Evolutionary conservation across 345 rosid species (phyloP).

Genomic region (Carallia brachiata): DNA sequence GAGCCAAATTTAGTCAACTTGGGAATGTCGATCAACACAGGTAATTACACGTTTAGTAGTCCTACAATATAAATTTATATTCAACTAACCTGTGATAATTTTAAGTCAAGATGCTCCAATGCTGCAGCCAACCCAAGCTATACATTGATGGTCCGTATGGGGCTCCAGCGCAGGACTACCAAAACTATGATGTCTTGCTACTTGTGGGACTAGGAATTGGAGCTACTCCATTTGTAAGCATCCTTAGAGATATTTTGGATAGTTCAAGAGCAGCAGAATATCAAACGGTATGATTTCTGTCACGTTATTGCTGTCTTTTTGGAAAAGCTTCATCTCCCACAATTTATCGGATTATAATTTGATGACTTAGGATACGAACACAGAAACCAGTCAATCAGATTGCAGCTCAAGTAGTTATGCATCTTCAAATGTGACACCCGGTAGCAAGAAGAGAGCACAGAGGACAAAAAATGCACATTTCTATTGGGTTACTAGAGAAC

Average conservation of each 20-base stretch:
- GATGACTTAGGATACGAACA: constrained; percentile 48
- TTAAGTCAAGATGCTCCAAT: constrained; percentile 13
- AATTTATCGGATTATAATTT: constrained; percentile 1
- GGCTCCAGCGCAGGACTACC: constrained; percentile 95
- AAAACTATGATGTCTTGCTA: constrained; percentile 83
- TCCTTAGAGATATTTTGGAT: constrained; percentile 76
- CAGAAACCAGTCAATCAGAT: constrained; percentile 63
- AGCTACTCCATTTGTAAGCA: constrained; percentile 96
- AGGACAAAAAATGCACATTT: constrained; percentile 71
- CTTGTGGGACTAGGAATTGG: constrained; percentile 96
- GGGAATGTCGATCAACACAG: constrained; percentile 38
- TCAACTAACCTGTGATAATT: neutral
- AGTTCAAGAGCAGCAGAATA: constrained; percentile 63
- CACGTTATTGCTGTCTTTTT: neutral
- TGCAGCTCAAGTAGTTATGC: constrained; percentile 67
- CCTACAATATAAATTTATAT: neutral
- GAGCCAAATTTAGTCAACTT: constrained; percentile 49
- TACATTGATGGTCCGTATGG: constrained; percentile 92
- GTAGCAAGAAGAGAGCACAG: constrained; percentile 54
- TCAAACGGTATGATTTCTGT: constrained; percentile 40
- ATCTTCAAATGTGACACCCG: constrained; percentile 48
- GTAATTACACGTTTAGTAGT: constrained; percentile 32
- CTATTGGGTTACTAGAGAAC: constrained; percentile 97
- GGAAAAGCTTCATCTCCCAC: neutral
- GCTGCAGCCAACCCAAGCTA: constrained; percentile 68